Evolutionary conservation across 2,329 filamentous ascomycete species (phyloP), one percentile per base, ranked within the genome.

Genomic region (Mollisia scopiformis): DNA sequence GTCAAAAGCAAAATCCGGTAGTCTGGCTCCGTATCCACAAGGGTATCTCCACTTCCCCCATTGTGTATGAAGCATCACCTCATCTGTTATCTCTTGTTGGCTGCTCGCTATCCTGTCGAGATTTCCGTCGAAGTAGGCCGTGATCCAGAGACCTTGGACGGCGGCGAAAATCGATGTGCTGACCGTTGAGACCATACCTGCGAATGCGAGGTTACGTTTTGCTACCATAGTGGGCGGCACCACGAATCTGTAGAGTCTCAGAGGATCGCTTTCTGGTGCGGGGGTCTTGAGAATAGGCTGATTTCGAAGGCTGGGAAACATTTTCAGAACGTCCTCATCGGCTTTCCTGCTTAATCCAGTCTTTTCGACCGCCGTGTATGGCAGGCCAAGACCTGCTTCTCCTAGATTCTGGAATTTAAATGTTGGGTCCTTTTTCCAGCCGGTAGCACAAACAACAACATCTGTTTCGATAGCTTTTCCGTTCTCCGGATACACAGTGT

Each of bases 1-100:
- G 73, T 95, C 91, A 69, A 94, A 93, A 19, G 91, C 87, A 65
- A 93, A 88, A 72, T 91, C 89, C 0, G 88, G 88, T 60, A 82
- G 79, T 69, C 79, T 81, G 39, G 77, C 79, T 1, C 89, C 89
- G 69, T 85, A 87, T 0, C 89, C 89, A 3, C 78, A 81, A 1
- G 88, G 85, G 68, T 90, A 90, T 27, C 90, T 81, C 83, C 88
- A 88, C 65, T 82, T 85, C 4, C 88, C 88, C 71, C 89, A 94
- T 37, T 89, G 84, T 21, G 82, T 86, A 70, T 89, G 80, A 50
- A 92, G 76, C 25, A 87, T 81, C 0, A 88, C 85, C 66, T 89
- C 82, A 63, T 81, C 79, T 56, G 74, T 62, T 11, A 87, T 68
- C 8, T 80, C 77, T 14, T 76, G 8, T 27, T 31, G 21, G 55